A percentile compares a stretch with the other conserved stretches of the same genome.
phyloP scores from a whole-genome alignment of 73 alveolate species.

The Diophrys sp. region DNA sequence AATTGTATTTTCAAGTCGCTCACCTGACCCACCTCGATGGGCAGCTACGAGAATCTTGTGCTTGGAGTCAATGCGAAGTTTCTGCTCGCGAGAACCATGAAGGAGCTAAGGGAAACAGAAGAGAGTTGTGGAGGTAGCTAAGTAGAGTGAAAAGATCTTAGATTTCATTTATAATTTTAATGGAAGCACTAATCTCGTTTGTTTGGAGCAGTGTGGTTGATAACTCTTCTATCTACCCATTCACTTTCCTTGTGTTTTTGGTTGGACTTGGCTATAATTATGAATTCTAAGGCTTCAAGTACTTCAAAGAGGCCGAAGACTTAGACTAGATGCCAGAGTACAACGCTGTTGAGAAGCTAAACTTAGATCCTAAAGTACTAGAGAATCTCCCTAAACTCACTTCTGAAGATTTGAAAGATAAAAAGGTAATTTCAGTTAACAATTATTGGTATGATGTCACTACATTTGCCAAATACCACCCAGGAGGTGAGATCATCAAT shows the following conservation, averaged over 20 bases:
- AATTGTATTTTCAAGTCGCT: constrained; percentile 50
- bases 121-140: background rate
- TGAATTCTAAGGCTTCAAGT: background rate
- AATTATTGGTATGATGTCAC: background rate
- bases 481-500: background rate
- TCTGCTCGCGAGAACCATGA: background rate
- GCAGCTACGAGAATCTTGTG: constrained; percentile 17
- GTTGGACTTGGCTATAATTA: background rate
- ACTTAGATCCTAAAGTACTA: background rate
- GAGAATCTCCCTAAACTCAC: background rate
- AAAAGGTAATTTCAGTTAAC: background rate
- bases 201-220: too few species aligned
- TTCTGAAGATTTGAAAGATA: background rate
- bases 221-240: background rate
- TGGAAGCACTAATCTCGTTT: too few species aligned
- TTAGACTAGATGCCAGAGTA: background rate
- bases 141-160: background rate
- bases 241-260: background rate
- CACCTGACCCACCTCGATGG: constrained; percentile 63
- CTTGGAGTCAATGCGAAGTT: too few species aligned
- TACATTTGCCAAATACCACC: background rate
- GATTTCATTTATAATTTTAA: background rate
- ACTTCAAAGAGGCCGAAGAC: background rate
- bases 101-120: background rate
- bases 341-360: background rate